Evolutionary conservation across 441 rosid species (phyloP), one percentile per base, ranked within the genome.

Genomic region (Pelargonium exstipulatum): DNA sequence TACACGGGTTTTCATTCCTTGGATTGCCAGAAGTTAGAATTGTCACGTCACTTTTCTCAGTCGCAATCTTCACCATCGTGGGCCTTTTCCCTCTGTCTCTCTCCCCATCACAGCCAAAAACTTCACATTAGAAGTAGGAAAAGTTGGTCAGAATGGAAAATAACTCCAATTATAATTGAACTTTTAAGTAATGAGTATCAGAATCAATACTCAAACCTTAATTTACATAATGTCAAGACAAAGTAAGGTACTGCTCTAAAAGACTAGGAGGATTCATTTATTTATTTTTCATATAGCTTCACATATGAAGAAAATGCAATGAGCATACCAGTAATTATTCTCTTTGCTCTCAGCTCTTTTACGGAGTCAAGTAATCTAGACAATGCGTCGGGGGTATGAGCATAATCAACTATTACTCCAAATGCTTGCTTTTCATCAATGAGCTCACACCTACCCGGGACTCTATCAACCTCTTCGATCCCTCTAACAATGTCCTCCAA

Each of bases 381-480:
- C 60, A 92, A 81, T 40, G 87, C 96, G 80, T 82, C 90, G 55
- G 96, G 97, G 46, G 96, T 89, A 18, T 83, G 82, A 73, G 96
- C 95, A 75, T 85, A 82, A 73, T 92, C 99, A 69, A 95, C 97
- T 69, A 89, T 86, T 68, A 92, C 99, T 45, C 97, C 97, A 78
- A 83, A 95, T 69, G 99, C 95, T 78, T 92, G 96, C 73, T 89
- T 96, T 73, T 91, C 97, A 9, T 92, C 99, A 70, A 95, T 92
- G 77, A 92, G 77, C 74, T 95, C 97, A 69, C 96, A 95, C 81
- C 97, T 88, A 16, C 99, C 99, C 1, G 97, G 99, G 68, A 91
- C 96, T 14, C 90, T 89, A 80, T 90, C 96, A 29, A 95, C 83
- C 85, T 95, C 96, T 76, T 95, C 96, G 67, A 91, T 87, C 71